Conservation (phyloP, 148 eudicot genomes). For the Diospyros lotus region DNA sequence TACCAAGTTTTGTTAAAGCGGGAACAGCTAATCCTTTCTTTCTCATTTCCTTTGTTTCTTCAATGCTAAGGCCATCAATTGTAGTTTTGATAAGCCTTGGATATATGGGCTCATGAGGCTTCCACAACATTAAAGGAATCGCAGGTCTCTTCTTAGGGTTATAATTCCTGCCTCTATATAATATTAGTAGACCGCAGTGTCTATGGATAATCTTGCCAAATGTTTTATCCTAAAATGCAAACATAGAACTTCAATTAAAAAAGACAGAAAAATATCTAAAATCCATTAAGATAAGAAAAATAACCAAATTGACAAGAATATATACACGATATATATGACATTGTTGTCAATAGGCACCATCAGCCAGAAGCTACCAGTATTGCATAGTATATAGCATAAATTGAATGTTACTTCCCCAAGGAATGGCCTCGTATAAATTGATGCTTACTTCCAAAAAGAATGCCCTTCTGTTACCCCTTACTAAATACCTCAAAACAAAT, state of each 20-base stretch:
- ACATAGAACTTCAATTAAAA: conserved; percentile 2
- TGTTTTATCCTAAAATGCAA: conserved; percentile 64
- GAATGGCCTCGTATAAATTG: not conserved
- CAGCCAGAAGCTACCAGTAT: not conserved
- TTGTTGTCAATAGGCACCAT: not conserved
- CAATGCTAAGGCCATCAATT: conserved; percentile 80
- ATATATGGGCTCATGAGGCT: conserved; percentile 87
- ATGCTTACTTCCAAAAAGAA: not conserved
- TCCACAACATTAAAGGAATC: conserved; percentile 93
- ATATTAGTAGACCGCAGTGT: conserved; percentile 64
- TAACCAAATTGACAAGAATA: not conserved
- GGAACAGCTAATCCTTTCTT: conserved; percentile 75
- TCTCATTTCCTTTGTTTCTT: conserved; percentile 82
- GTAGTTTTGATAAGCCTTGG: conserved; percentile 88
- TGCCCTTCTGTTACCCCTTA: not conserved
- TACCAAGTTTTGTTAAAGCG: conserved; percentile 81
- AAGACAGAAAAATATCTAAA: not conserved
- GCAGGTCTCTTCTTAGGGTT: conserved; percentile 67
- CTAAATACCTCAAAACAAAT: not conserved
- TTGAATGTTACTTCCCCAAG: not conserved
- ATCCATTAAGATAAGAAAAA: not conserved
- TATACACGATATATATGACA: not conserved
- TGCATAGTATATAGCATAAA: not conserved
- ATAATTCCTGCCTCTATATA: conserved; percentile 87
- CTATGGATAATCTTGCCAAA: conserved; percentile 76